These are phyloP conservation scores for Glycine latifolia DNA, from an alignment of 306 rosid genomes.

Conservation along the genomic window DNA sequence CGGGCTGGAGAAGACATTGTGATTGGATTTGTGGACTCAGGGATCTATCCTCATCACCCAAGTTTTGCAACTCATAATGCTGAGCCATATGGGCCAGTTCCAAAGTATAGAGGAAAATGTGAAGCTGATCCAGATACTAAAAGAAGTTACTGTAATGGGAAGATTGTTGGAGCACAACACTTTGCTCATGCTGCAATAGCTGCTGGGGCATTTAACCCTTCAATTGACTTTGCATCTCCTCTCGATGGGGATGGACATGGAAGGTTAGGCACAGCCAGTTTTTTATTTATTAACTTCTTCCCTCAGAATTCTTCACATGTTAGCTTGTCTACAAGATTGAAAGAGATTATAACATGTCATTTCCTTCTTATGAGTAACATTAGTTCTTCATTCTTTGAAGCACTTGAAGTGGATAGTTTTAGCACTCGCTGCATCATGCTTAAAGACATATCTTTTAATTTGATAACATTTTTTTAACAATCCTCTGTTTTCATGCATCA, in stretches of 20 bases:
- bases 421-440: background rate
- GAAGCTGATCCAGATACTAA: constrained; percentile 89
- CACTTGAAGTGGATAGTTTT: too few relatives aligned
- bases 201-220: constrained; percentile 91
- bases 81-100: constrained; percentile 87
- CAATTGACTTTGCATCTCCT: constrained; percentile 93
- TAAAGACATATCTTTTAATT: constrained; percentile 32
- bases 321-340: constrained; percentile 14
- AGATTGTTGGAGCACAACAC: constrained; percentile 98
- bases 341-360: constrained; percentile 16
- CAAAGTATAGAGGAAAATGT: constrained; percentile 91
- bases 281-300: constrained; percentile 31
- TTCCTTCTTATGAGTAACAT: constrained; percentile 28
- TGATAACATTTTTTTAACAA: constrained; percentile 11
- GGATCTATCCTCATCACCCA: constrained; percentile 93
- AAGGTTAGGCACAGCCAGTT: constrained; percentile 65
- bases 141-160: constrained; percentile 89
- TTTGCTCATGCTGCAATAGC: constrained; percentile 98
- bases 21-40: constrained; percentile 97
- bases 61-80: constrained; percentile 74
- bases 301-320: constrained; percentile 3
- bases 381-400: constrained; percentile 13
- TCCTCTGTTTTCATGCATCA: constrained; percentile 41
- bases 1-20: constrained; percentile 97
- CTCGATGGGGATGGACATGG: constrained; percentile 99